Percentiles rank a stretch among this genome's conserved stretches.
Conservation (phyloP, 805 yeast species). For the Teunomyces pallodes region DNA sequence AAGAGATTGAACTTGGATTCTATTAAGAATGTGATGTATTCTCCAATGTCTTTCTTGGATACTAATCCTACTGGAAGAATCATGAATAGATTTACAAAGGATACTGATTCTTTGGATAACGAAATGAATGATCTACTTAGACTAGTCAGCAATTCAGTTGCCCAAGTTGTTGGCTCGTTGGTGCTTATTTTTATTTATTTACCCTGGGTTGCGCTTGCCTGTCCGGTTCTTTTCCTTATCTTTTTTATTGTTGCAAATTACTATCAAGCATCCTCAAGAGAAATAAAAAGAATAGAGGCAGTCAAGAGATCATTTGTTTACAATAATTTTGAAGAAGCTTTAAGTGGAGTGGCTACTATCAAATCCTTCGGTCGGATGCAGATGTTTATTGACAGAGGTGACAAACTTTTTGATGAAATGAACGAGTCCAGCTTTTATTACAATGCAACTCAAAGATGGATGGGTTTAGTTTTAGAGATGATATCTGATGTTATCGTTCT, state of each 20-base stretch:
- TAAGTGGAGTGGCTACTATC: conserved; percentile 66
- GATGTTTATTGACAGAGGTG: conserved; percentile 49
- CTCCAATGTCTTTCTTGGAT: conserved; percentile 82
- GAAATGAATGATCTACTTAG: conserved; percentile 70
- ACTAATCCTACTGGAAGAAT: conserved; percentile 86
- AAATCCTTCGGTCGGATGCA: conserved; percentile 57
- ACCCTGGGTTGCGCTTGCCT: conserved; percentile 69
- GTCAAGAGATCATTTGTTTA: conserved; percentile 66
- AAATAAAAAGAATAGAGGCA: conserved; percentile 73
- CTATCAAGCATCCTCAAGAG: conserved; percentile 72
- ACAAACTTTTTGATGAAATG: conserved; percentile 51
- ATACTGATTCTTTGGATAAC: conserved; percentile 79
- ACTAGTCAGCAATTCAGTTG: conserved; percentile 51
- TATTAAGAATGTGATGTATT: conserved; percentile 53
- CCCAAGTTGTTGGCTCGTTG: conserved; percentile 58
- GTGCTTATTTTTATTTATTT: conserved; percentile 64
- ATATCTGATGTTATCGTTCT: conserved; percentile 51
- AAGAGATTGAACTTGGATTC: conserved; percentile 57
- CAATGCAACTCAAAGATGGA: conserved; percentile 70
- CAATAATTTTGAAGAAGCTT: conserved; percentile 65
- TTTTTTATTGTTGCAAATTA: conserved; percentile 47
- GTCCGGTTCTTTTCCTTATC: conserved; percentile 50
- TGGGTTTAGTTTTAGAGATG: conserved; percentile 57
- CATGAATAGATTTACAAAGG: conserved; percentile 82
- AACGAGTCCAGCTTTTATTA: conserved; percentile 65